phyloP scores from a whole-genome alignment of 106 monocot species.

The Allium fistulosum region DNA sequence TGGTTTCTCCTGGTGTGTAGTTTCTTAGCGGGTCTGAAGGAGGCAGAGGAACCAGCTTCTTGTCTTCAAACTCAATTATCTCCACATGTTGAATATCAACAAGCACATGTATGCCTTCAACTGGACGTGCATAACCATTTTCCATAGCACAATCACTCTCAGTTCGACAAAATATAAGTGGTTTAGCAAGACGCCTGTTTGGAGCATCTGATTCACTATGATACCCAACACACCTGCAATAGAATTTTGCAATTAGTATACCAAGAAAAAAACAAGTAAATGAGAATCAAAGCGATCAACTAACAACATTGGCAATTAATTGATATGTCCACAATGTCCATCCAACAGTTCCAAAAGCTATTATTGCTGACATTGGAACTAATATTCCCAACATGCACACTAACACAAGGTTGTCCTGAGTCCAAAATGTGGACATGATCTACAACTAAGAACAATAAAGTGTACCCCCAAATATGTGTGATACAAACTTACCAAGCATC shows the following conservation, averaged over 20 bases:
- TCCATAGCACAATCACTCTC: conserved; percentile 96
- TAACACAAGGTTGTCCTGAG: too few relatives aligned
- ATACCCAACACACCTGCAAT: conserved; percentile 87
- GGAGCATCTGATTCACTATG: conserved; percentile 88
- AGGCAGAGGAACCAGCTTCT: conserved; percentile 84
- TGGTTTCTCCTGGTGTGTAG: conserved; percentile 89
- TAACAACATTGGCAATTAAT: too few relatives aligned
- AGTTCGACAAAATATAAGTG: conserved; percentile 90
- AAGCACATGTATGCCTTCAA: conserved; percentile 90
- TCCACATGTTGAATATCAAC: conserved; percentile 90
- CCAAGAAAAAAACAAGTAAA: too few relatives aligned
- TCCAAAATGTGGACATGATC: too few relatives aligned
- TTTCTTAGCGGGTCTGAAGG: conserved; percentile 92
- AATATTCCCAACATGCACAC: too few relatives aligned
- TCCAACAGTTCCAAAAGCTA: too few relatives aligned
- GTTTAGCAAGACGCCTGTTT: conserved; percentile 82
- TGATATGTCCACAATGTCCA: too few relatives aligned
- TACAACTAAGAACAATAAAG: too few relatives aligned
- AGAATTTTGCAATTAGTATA: too few relatives aligned
- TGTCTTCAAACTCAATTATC: conserved; percentile 88
- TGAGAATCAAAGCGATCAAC: too few relatives aligned
- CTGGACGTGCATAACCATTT: conserved; percentile 97
- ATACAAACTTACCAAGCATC: conserved; percentile 76
- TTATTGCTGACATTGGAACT: too few relatives aligned
- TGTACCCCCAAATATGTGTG: too few relatives aligned